Evolutionary conservation across 2,329 filamentous ascomycete species (phyloP).

Genomic region (Amphichorda felina): DNA sequence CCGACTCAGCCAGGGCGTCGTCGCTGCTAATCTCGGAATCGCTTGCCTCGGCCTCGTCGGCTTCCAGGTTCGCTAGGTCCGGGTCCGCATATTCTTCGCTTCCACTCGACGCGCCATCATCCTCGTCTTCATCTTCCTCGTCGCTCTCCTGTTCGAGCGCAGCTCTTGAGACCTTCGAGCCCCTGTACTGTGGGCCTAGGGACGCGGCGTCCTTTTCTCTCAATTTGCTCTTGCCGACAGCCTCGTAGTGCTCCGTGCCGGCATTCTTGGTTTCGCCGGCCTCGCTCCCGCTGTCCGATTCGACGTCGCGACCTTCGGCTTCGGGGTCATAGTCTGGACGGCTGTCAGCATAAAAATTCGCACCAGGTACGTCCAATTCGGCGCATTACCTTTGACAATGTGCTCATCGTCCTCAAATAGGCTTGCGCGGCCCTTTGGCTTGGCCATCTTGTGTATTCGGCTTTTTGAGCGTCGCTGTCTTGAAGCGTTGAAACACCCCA

Average conservation of each 20-base stretch:
- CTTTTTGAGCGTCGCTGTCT: neutral
- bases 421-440: conserved; percentile 40
- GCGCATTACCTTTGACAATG: conserved; percentile 43
- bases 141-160: conserved; percentile 48
- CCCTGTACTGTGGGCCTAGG: conserved; percentile 71
- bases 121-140: conserved; percentile 36
- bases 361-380: neutral
- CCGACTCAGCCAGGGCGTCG: conserved; percentile 68
- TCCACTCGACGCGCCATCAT: conserved; percentile 26
- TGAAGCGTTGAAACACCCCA: conserved; percentile 10
- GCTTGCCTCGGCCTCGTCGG: conserved; percentile 33
- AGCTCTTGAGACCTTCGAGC: conserved; percentile 61
- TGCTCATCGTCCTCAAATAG: conserved; percentile 53
- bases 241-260: conserved; percentile 78
- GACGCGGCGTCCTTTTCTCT: conserved; percentile 57
- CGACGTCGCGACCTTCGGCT: conserved; percentile 45
- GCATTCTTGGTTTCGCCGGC: conserved; percentile 38
- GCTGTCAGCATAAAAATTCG: conserved; percentile 5
- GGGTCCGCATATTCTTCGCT: conserved; percentile 45
- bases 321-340: conserved; percentile 69
- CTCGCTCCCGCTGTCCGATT: conserved; percentile 37
- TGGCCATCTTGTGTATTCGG: conserved; percentile 29
- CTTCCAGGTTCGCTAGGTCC: conserved; percentile 39
- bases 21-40: conserved; percentile 55
- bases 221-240: conserved; percentile 75